Evolutionary conservation across 2,329 filamentous ascomycete species (phyloP).

Genomic region (Clonostachys byssicola): DNA sequence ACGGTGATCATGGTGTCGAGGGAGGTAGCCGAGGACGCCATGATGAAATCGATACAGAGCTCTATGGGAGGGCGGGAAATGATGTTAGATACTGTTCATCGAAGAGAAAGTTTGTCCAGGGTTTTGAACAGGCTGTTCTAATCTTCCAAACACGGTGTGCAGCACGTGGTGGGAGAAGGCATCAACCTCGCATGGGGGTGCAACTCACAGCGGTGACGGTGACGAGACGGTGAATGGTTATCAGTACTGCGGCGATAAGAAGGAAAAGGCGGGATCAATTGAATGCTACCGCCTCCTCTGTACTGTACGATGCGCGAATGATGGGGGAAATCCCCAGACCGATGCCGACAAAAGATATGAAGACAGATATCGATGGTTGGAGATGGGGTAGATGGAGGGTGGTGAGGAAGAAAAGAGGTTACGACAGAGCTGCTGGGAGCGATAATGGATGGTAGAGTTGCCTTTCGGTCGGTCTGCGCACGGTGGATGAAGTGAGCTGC

Average conservation of each 20-base stretch:
- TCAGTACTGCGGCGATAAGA: constrained; percentile 1
- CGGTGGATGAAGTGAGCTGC: background rate
- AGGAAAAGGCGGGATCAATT: constrained; percentile 3
- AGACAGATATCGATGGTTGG: background rate
- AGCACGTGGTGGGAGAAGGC: background rate
- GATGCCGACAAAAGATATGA: background rate
- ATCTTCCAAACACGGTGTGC: background rate
- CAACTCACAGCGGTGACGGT: background rate
- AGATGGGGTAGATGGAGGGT: constrained; percentile 2
- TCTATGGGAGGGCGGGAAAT: background rate
- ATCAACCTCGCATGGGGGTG: too few species aligned
- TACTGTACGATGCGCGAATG: background rate
- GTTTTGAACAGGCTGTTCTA: background rate
- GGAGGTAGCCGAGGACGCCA: constrained; percentile 5
- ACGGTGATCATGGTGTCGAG: constrained; percentile 59
- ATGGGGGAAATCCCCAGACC: background rate
- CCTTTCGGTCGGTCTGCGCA: too few species aligned
- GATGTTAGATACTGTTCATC: background rate
- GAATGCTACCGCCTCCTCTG: background rate
- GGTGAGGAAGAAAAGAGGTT: constrained; percentile 6
- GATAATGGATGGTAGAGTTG: background rate
- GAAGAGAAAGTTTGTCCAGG: background rate
- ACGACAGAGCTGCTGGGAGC: constrained; percentile 5
- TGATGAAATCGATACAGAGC: background rate
- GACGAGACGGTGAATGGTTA: background rate